A percentile compares a stretch with the other conserved stretches of the same genome.
Conservation (phyloP, 2,329 filamentous ascomycete species). For the Dactylellina drechsleri region DNA sequence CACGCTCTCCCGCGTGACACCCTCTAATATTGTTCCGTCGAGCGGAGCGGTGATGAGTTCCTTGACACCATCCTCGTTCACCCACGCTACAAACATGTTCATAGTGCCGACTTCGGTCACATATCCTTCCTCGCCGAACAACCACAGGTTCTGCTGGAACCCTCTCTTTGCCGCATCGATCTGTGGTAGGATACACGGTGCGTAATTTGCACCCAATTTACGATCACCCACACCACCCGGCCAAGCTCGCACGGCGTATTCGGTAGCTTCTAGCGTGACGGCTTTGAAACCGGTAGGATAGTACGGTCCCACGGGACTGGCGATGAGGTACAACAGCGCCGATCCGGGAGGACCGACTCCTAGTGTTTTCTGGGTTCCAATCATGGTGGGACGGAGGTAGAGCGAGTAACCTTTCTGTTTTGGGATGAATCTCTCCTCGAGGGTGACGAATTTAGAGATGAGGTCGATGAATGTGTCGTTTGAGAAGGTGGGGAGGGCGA, state of each 20-base stretch:
- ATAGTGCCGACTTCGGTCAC: conserved; percentile 98
- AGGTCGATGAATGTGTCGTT: conserved; percentile 78
- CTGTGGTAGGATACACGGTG: conserved; percentile 98
- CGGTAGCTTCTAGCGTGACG: conserved; percentile 90
- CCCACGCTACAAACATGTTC: conserved; percentile 93
- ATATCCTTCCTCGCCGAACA: conserved; percentile 94
- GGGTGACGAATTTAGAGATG: conserved; percentile 79
- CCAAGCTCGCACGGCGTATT: conserved; percentile 97
- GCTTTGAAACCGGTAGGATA: conserved; percentile 99
- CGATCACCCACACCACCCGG: conserved; percentile 97
- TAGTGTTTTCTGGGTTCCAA: conserved; percentile 93
- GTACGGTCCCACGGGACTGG: conserved; percentile 95
- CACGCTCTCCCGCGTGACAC: conserved; percentile 91
- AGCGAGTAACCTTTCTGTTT: conserved; percentile 87
- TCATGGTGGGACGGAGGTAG: conserved; percentile 95
- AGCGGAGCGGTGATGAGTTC: conserved; percentile 94
- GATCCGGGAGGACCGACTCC: conserved; percentile 92
- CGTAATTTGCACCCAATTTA: conserved; percentile 98
- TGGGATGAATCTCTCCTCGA: conserved; percentile 91
- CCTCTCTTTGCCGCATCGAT: conserved; percentile 88
- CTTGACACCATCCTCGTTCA: conserved; percentile 85
- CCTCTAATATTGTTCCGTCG: conserved; percentile 95
- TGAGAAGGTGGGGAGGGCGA: conserved; percentile 90
- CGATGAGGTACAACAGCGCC: conserved; percentile 92
- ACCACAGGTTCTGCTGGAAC: conserved; percentile 98